phyloP scores from a whole-genome alignment of 2,329 filamentous ascomycete genomes.

The Sporothrix protearum region DNA sequence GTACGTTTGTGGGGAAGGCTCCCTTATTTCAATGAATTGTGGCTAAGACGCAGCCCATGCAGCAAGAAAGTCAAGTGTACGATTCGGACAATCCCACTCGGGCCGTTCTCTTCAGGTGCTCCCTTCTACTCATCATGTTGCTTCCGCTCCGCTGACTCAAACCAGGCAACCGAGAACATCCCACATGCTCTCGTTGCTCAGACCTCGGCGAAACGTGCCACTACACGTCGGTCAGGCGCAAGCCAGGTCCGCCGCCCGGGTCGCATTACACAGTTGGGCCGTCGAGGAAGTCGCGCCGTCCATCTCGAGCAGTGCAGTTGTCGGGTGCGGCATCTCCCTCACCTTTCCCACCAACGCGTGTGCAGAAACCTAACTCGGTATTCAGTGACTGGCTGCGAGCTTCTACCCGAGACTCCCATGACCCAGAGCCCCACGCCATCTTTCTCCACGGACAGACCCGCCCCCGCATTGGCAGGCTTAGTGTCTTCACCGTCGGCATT shows the following conservation, averaged over 20 bases:
- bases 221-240: neutral
- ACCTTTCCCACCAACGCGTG: too few species aligned
- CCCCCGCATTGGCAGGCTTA: neutral
- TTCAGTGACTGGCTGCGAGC: too few species aligned
- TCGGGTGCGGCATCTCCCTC: too few species aligned
- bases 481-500: neutral
- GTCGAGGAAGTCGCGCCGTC: neutral
- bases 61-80: neutral
- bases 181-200: neutral
- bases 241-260: neutral
- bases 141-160: neutral
- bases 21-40: neutral
- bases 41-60: neutral
- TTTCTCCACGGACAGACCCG: neutral
- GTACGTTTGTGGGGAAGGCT: neutral
- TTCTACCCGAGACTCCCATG: neutral
- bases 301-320: neutral
- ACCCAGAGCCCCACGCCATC: neutral
- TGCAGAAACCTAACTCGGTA: too few species aligned
- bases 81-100: neutral
- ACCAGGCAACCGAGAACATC: neutral
- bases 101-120: too few species aligned
- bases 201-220: neutral
- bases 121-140: too few species aligned
- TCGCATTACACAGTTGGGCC: neutral